These are phyloP conservation scores for Saccharum officinarum DNA, from an alignment of 176 grass and related monocot species.

Conservation along the genomic window DNA sequence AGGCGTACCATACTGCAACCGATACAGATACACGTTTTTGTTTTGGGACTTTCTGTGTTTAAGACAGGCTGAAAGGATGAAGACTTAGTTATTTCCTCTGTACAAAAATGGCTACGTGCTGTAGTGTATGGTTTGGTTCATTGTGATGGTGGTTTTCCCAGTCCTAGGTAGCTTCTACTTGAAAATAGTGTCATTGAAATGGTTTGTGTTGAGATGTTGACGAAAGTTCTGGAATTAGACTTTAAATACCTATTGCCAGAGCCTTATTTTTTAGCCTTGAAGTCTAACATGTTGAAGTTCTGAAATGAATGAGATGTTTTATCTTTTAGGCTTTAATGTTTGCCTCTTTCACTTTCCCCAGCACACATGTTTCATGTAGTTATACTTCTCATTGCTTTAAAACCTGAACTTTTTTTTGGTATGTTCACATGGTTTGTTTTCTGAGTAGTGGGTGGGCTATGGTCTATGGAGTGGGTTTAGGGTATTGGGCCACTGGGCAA, in stretches of 20 bases:
- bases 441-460: background rate
- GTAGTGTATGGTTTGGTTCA: background rate
- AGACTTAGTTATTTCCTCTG: background rate
- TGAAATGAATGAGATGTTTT: background rate
- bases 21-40: background rate
- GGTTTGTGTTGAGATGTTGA: background rate
- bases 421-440: background rate
- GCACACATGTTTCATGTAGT: background rate
- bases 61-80: background rate
- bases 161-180: background rate
- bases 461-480: background rate
- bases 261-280: background rate
- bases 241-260: background rate
- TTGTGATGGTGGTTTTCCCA: background rate
- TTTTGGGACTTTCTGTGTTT: background rate
- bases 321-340: slow-evolving; percentile 3
- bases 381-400: background rate
- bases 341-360: background rate
- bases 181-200: background rate
- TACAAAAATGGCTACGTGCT: background rate
- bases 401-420: background rate
- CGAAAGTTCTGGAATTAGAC: background rate
- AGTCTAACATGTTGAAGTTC: background rate
- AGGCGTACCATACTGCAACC: background rate
- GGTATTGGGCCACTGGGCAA: background rate